A percentile compares a stretch with the other conserved stretches of the same genome.
These are phyloP conservation scores for Globisporangium canariense DNA, from an alignment of 352 stramenopile species.

Conservation along the genomic window DNA sequence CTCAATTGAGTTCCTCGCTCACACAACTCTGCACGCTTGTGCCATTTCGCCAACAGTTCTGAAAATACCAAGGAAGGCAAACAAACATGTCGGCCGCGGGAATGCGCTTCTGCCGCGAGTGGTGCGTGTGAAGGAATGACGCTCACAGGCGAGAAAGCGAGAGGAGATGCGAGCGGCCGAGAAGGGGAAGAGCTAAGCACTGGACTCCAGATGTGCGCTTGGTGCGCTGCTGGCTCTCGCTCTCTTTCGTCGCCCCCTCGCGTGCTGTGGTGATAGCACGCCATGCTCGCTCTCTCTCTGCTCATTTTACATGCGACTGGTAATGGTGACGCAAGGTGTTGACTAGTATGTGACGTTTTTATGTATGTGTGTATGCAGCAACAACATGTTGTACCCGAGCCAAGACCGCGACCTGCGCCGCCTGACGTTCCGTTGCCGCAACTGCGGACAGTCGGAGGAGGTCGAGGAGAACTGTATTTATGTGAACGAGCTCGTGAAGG, in stretches of 20 bases:
- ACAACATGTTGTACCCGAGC: slow-evolving; percentile 91
- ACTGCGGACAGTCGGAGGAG: slow-evolving; percentile 83
- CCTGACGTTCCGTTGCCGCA: slow-evolving; percentile 84
- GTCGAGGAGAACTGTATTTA: slow-evolving; percentile 91
- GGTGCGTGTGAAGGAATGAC: slow-evolving; percentile 43
- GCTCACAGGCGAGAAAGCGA: not conserved
- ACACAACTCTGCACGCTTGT: not conserved
- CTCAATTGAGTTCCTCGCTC: too few relatives aligned
- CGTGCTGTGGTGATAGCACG: not conserved
- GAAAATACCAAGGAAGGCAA: slow-evolving; percentile 4
- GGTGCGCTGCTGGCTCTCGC: not conserved
- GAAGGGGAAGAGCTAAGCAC: not conserved
- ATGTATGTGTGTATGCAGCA: slow-evolving; percentile 36
- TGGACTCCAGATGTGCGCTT: not conserved
- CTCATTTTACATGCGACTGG: not conserved
- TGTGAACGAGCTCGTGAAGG: slow-evolving; percentile 88
- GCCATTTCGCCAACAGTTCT: not conserved
- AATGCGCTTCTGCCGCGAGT: slow-evolving; percentile 89
- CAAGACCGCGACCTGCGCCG: slow-evolving; percentile 84
- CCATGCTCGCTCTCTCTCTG: not conserved
- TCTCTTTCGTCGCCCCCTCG: not conserved
- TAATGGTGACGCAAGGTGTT: not conserved
- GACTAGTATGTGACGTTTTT: not conserved
- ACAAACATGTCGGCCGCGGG: slow-evolving; percentile 64
- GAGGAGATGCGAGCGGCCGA: not conserved